These are phyloP conservation scores for Aurinia saxatilis DNA, from an alignment of 345 rosid species.

Conservation along the genomic window DNA sequence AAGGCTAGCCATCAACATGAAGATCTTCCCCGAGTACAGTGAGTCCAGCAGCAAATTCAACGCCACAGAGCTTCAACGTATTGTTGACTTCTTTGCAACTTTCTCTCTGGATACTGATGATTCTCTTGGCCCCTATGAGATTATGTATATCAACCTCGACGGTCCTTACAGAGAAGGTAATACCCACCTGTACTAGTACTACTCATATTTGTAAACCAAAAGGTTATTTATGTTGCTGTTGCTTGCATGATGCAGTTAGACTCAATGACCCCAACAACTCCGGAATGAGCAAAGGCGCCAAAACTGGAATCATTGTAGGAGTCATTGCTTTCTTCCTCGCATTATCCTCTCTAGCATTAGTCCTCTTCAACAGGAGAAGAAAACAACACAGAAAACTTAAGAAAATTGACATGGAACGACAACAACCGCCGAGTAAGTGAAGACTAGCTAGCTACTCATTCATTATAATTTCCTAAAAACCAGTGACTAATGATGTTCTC, in stretches of 20 bases:
- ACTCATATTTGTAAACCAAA: not conserved
- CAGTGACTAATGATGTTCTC: not conserved
- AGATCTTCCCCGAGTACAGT: slow-evolving; percentile 33
- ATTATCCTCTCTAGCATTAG: not conserved
- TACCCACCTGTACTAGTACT: slow-evolving; percentile 2
- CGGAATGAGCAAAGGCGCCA: slow-evolving; percentile 23
- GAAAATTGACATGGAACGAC: not conserved
- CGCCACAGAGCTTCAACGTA: slow-evolving; percentile 24
- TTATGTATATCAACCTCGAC: slow-evolving; percentile 28
- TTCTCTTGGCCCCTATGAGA: slow-evolving; percentile 48
- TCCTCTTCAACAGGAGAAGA: slow-evolving; percentile 11
- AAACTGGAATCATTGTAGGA: slow-evolving; percentile 26
- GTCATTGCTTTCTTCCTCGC: slow-evolving; percentile 13
- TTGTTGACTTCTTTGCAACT: slow-evolving; percentile 32
- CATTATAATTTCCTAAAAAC: not conserved
- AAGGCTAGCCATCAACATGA: slow-evolving; percentile 38
- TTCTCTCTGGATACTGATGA: slow-evolving; percentile 22
- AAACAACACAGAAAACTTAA: slow-evolving; percentile 5
- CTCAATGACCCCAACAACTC: not conserved
- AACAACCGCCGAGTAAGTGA: slow-evolving; percentile 15
- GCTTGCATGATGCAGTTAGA: not conserved
- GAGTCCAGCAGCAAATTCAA: slow-evolving; percentile 21
- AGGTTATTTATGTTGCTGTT: not conserved
- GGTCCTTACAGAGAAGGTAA: slow-evolving; percentile 40
- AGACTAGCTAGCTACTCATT: not conserved